These are phyloP conservation scores for Jatropha multifida DNA, from an alignment of 441 rosid genomes.

Conservation along the genomic window DNA sequence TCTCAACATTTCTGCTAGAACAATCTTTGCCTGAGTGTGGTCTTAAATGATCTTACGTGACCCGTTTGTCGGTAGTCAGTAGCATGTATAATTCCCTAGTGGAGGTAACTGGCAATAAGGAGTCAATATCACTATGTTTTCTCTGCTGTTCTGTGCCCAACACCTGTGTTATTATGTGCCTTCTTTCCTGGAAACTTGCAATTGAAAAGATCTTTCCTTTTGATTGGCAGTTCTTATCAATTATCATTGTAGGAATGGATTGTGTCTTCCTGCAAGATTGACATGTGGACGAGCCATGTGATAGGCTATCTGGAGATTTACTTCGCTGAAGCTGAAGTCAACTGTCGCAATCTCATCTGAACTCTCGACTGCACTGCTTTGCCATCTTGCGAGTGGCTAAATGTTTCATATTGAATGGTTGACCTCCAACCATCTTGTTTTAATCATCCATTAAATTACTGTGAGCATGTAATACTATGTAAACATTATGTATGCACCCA, in stretches of 20 bases:
- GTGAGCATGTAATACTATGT: conserved; percentile 31
- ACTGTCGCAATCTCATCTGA: conserved; percentile 7
- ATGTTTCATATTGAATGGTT: conserved; percentile 25
- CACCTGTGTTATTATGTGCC: neutral
- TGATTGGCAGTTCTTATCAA: conserved; percentile 10
- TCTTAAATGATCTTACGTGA: neutral
- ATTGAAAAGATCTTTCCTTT: neutral
- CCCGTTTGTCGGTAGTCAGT: neutral
- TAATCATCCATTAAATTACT: conserved; percentile 17
- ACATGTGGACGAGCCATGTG: conserved; percentile 1
- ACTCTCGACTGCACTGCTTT: conserved; percentile 7
- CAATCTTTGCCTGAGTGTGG: neutral
- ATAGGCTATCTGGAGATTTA: conserved; percentile 4
- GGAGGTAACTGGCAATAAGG: neutral
- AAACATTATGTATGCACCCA: conserved; percentile 24
- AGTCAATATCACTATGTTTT: neutral
- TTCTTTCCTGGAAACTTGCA: neutral
- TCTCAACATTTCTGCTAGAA: neutral
- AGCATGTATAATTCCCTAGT: neutral
- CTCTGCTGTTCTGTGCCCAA: neutral
- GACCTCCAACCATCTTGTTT: conserved; percentile 24
- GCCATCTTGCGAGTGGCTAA: conserved; percentile 5
- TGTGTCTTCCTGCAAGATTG: conserved; percentile 16
- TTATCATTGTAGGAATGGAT: conserved; percentile 16
- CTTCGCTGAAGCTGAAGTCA: neutral